Base-by-base conservation (phyloP, 495 filamentous ascomycete species). In the Xylaria scruposa region DNA sequence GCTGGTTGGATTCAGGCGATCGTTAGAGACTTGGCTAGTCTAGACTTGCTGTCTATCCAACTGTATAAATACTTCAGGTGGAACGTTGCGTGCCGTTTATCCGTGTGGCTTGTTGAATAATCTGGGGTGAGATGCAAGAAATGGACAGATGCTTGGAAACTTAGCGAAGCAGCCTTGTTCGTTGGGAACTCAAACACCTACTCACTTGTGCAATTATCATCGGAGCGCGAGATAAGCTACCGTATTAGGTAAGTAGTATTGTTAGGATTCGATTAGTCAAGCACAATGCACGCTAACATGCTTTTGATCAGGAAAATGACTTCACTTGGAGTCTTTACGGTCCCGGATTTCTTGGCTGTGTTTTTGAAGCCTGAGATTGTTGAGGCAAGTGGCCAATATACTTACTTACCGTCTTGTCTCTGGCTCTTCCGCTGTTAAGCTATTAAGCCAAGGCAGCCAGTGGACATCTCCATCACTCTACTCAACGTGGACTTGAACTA, bases 401-500 rank as follows among this genome's bases (percentile, higher is more conserved):
- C 7, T 21, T 60, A 31, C 19, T 2, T 38, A 31, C 10, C 17
- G 13, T 38, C 36, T 12, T 10, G 38, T 40, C 38, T 40, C 8
- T 40, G 4, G 56, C 6, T 36, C 31, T 2, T 21, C 31, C 8
- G 19, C 56, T 38, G 2, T 2, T n/a, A n/a, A n/a, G n/a, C n/a
- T n/a, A n/a, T n/a, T n/a, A 19, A 19, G 29, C 19, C 54, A 36
- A 42, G 21, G 0, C 10, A 44, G 38, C 15, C 38, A 62, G 58
- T 13, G 58, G n/a, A 17, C 10, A 19, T 63, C 60, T 21, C 24
- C 9, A 29, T 24, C 40, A 21, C 7, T 29, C 24, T 33, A 36
- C 66, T 58, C 53, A 68, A 68, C 36, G 12, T 33, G 29, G 33
- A 54, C 17, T 56, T 36, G 33, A 51, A 47, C 51, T 33, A 72